These are phyloP conservation scores for Pseudonitzschia multistriata DNA, from an alignment of 108 stramenopile species.

Conservation along the genomic window DNA sequence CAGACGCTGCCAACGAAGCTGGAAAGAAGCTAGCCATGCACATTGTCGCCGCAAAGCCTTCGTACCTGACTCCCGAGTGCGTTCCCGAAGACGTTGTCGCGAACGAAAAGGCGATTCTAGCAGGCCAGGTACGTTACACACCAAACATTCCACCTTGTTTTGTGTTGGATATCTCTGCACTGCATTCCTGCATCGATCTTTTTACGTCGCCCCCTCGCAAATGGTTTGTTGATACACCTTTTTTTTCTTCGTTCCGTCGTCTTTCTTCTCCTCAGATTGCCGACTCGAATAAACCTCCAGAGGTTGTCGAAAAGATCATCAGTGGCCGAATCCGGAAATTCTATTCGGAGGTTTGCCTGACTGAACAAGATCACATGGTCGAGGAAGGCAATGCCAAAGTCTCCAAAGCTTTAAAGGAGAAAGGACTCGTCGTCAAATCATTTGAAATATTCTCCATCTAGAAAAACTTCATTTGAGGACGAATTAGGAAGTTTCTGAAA, in stretches of 20 bases:
- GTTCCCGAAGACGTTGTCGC: constrained; percentile 64
- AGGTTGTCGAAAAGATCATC: constrained; percentile 80
- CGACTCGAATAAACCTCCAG: constrained; percentile 65
- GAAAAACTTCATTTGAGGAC: neutral
- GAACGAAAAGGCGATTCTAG: constrained; percentile 66
- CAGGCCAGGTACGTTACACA: constrained; percentile 46
- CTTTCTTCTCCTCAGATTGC: constrained; percentile 26
- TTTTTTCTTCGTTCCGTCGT: neutral
- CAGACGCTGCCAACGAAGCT: constrained; percentile 35
- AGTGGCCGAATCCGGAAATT: constrained; percentile 72
- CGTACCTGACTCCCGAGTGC: constrained; percentile 55
- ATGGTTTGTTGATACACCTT: neutral
- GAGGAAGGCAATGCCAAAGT: constrained; percentile 77
- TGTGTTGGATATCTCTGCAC: neutral
- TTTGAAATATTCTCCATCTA: constrained; percentile 15
- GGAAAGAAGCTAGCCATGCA: constrained; percentile 95
- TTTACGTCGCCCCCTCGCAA: too few relatives aligned
- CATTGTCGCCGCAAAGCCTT: constrained; percentile 87
- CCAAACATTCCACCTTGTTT: neutral
- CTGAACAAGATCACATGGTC: constrained; percentile 76
- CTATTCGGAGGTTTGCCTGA: constrained; percentile 65
- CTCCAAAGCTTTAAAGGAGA: constrained; percentile 24
- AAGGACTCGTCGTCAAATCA: constrained; percentile 17
- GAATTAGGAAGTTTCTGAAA: too few relatives aligned
- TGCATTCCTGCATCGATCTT: too few relatives aligned